Percentiles rank a stretch among this genome's conserved stretches.
These are phyloP conservation scores for Cryptosporidium tyzzeri DNA, from an alignment of 169 alveolate genomes.

Conservation along the genomic window DNA sequence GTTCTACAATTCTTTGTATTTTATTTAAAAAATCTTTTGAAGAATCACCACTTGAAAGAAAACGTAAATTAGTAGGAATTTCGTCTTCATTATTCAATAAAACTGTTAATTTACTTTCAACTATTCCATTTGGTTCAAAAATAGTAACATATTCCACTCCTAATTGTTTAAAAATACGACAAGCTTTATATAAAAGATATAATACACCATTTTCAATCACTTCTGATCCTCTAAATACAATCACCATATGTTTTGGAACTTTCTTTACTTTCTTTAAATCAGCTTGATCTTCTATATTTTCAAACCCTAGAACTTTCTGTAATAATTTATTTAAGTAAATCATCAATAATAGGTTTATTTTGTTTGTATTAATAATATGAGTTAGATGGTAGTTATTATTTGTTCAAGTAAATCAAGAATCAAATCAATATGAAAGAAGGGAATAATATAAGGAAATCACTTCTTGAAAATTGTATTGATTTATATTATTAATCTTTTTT, in stretches of 20 bases:
- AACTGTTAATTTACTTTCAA: slow-evolving; percentile 16
- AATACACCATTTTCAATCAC: slow-evolving; percentile 59
- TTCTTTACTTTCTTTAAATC: slow-evolving; percentile 17
- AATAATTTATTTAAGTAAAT: too few species aligned
- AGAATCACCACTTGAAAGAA: slow-evolving; percentile 45
- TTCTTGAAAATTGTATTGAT: background rate
- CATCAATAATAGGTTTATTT: too few species aligned
- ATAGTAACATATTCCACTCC: slow-evolving; percentile 64
- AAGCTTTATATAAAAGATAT: slow-evolving; percentile 24
- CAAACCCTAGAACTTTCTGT: slow-evolving; percentile 13
- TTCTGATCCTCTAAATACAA: slow-evolving; percentile 60
- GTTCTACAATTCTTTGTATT: slow-evolving; percentile 29
- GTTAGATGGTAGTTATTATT: background rate
- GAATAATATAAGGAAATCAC: too few species aligned
- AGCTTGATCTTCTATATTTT: slow-evolving; percentile 10
- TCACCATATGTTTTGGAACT: slow-evolving; percentile 72
- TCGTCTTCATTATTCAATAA: slow-evolving; percentile 23
- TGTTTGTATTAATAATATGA: too few species aligned
- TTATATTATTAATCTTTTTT: too few species aligned
- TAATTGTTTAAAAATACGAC: slow-evolving; percentile 11
- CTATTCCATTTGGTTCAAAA: slow-evolving; percentile 69
- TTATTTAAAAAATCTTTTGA: slow-evolving; percentile 39
- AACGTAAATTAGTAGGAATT: slow-evolving; percentile 42
- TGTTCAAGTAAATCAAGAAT: background rate
- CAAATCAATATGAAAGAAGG: background rate